A percentile compares a stretch with the other conserved stretches of the same genome.
Conservation (phyloP, 257 asterid species). For the Anisodus tanguticus region DNA sequence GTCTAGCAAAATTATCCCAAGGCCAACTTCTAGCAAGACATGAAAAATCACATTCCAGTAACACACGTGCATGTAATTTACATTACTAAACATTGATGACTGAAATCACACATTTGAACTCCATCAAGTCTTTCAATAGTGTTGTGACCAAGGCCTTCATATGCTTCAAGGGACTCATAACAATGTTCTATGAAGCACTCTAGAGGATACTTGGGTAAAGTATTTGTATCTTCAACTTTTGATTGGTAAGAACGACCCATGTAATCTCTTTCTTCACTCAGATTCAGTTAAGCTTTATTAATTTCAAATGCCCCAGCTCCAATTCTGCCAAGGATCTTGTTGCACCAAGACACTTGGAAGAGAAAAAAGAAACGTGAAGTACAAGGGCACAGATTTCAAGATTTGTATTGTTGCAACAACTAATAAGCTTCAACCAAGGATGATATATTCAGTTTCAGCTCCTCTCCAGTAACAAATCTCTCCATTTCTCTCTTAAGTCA, state of each 20-base stretch:
- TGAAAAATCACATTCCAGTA: background rate
- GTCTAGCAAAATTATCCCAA: background rate
- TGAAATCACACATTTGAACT: background rate
- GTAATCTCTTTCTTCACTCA: background rate
- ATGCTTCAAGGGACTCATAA: background rate
- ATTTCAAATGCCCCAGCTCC: background rate
- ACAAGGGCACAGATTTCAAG: background rate
- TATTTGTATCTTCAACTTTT: background rate
- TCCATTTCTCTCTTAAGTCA: background rate
- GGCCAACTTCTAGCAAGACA: background rate
- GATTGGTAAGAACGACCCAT: background rate
- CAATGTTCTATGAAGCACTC: background rate
- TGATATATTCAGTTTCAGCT: too few species aligned
- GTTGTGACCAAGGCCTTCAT: too few species aligned
- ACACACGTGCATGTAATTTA: background rate
- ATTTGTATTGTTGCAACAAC: background rate
- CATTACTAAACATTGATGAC: background rate
- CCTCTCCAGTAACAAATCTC: background rate
- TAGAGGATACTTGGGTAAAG: background rate
- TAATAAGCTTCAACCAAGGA: background rate
- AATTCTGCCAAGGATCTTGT: too few species aligned
- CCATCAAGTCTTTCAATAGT: too few species aligned
- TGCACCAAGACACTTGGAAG: background rate
- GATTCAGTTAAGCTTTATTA: background rate
- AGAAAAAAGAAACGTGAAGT: background rate